Evolutionary conservation across 2,329 filamentous ascomycete genomes (phyloP).

Genomic region (Hirsutella minnesotensis): DNA sequence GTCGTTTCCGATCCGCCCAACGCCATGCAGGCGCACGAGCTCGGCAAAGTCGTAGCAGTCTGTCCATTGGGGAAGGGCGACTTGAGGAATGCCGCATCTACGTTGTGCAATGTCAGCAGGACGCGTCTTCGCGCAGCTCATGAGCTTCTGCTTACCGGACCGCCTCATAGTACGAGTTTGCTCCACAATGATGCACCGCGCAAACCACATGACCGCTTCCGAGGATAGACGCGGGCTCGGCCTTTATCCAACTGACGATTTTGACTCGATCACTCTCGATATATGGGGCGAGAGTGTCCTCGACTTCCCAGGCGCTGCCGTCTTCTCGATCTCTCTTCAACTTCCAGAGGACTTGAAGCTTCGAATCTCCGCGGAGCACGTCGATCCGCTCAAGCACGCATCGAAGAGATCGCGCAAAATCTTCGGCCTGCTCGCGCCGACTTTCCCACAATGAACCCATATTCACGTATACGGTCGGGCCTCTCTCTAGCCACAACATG

Average conservation of each 20-base stretch:
- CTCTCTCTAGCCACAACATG: conserved; percentile 25
- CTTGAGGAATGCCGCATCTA: conserved; percentile 32
- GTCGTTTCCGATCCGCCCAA: conserved; percentile 21
- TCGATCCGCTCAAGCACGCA: conserved; percentile 23
- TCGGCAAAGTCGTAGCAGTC: conserved; percentile 35
- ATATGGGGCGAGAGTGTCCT: conserved; percentile 12
- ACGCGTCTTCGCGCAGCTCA: neutral
- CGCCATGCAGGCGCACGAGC: conserved; percentile 28
- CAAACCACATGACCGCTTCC: conserved; percentile 24
- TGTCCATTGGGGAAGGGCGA: conserved; percentile 31
- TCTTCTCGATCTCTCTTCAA: conserved; percentile 11
- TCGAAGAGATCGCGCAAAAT: conserved; percentile 25
- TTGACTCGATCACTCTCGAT: conserved; percentile 19
- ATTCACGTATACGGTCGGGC: conserved; percentile 35
- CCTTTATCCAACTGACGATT: conserved; percentile 26
- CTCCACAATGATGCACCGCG: conserved; percentile 33
- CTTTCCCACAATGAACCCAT: conserved; percentile 28
- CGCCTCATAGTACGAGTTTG: conserved; percentile 29
- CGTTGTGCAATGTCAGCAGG: neutral
- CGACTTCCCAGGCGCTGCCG: conserved; percentile 5
- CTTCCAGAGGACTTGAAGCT: conserved; percentile 23
- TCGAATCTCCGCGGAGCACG: neutral
- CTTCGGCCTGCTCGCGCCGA: conserved; percentile 19
- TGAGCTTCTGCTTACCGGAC: conserved; percentile 16
- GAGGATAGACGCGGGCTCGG: conserved; percentile 24